Conservation (phyloP, 306 rosid species). For the Cyamopsis tetragonoloba region DNA sequence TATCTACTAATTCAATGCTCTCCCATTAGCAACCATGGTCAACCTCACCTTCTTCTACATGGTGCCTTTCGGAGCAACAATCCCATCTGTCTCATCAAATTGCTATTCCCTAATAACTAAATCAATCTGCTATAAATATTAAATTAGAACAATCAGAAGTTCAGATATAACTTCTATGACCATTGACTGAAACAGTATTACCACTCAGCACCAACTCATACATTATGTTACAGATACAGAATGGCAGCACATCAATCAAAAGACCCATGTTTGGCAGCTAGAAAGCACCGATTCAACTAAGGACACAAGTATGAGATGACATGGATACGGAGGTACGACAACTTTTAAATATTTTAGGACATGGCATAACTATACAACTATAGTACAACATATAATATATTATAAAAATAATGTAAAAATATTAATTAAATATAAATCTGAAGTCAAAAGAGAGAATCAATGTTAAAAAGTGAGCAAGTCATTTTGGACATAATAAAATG, state of each 20-base stretch:
- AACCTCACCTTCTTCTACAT: constrained; percentile 4
- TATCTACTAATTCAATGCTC: neutral
- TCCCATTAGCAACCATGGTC: constrained; percentile 13
- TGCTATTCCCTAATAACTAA: constrained; percentile 27
- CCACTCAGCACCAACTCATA: neutral
- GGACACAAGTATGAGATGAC: no score
- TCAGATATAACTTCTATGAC: neutral
- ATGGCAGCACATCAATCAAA: neutral
- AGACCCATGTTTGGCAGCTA: neutral
- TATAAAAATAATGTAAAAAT: no score
- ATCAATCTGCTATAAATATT: constrained; percentile 11
- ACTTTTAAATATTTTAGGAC: no score
- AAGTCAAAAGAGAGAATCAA: no score
- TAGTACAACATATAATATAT: no score
- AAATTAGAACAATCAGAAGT: constrained; percentile 12
- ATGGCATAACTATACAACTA: no score
- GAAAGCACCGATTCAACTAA: no score
- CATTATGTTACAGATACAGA: neutral
- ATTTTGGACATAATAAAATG: no score
- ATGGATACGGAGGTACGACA: no score
- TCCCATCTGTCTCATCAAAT: constrained; percentile 18
- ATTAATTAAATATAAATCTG: no score
- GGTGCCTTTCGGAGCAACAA: constrained; percentile 21
- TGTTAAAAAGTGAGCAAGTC: no score
- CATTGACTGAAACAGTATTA: neutral